phyloP scores from a whole-genome alignment of 306 rosid species.

The Trifolium pratense region DNA sequence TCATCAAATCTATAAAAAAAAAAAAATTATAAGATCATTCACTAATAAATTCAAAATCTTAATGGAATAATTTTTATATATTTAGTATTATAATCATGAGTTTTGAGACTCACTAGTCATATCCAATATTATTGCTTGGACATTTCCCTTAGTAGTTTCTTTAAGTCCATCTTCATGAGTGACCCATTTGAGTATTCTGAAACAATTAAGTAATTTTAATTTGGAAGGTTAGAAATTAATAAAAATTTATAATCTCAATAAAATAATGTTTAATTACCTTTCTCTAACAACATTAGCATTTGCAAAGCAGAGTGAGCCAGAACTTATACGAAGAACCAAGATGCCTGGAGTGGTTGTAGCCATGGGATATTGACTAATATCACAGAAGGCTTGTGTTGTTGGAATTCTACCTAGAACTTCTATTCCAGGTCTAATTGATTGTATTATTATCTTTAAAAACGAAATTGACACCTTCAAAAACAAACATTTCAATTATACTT shows the following conservation, averaged over 20 bases:
- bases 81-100: neutral
- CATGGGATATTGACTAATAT: constrained; percentile 79
- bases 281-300: constrained; percentile 81
- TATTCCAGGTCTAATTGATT: constrained; percentile 71
- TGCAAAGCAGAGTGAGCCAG: constrained; percentile 84
- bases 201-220: constrained; percentile 23
- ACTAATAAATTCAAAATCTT: neutral
- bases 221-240: neutral
- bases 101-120: constrained; percentile 70
- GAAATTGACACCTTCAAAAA: constrained; percentile 73
- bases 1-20: constrained; percentile 60
- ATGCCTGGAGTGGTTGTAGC: constrained; percentile 69
- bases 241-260: neutral
- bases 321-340: constrained; percentile 64
- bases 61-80: neutral
- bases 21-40: neutral
- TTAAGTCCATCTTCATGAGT: constrained; percentile 44
- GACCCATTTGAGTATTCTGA: constrained; percentile 67
- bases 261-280: constrained; percentile 50
- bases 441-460: constrained; percentile 73
- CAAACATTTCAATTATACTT: neutral
- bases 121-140: constrained; percentile 67
- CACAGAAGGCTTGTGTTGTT: constrained; percentile 69
- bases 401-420: constrained; percentile 80
- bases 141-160: constrained; percentile 48